phyloP scores from a whole-genome alignment of 78 protist species.

The Planoprotostelium fungivorum region DNA sequence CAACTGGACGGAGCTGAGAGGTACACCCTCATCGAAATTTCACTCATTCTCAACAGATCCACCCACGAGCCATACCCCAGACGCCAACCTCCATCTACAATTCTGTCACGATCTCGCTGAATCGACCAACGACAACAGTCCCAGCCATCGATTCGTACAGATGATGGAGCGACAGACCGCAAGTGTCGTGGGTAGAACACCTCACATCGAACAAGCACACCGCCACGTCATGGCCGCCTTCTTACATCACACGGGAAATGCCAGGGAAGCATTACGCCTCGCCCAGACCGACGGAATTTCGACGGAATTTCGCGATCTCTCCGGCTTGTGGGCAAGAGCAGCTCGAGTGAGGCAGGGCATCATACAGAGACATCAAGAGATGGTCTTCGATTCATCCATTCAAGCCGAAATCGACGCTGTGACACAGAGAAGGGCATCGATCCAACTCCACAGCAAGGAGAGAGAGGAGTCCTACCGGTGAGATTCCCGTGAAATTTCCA shows the following conservation, averaged over 20 bases:
- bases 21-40: neutral
- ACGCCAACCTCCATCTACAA: no score
- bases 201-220: neutral
- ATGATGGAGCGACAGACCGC: neutral
- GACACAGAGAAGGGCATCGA: neutral
- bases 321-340: neutral
- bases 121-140: no score
- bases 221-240: neutral
- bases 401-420: neutral
- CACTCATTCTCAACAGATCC: neutral
- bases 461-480: constrained; percentile 5
- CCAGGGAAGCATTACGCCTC: neutral
- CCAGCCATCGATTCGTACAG: neutral
- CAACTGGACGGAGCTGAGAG: neutral
- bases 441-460: neutral
- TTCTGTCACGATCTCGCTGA: no score
- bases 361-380: constrained; percentile 54
- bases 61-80: neutral
- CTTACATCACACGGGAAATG: neutral
- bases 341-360: constrained; percentile 1
- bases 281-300: neutral
- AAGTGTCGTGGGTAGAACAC: neutral
- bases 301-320: neutral
- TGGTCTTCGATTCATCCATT: neutral
- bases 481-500: neutral